Evolutionary conservation across 192 early-diverging fungal species (phyloP), one percentile per base, ranked within the genome.

Genomic region (Coemansia sp.): DNA sequence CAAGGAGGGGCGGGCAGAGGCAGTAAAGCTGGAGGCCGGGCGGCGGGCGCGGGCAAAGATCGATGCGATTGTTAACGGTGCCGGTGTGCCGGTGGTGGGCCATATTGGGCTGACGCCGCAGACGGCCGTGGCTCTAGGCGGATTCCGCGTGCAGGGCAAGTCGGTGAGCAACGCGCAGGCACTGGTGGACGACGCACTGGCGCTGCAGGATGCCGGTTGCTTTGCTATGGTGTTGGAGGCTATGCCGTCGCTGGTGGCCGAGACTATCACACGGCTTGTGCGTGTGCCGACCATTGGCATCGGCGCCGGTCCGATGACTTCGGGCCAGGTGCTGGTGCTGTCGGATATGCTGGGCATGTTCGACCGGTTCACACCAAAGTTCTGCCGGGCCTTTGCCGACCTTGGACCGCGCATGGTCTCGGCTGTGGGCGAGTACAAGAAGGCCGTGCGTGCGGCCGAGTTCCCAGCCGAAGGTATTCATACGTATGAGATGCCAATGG

Each of bases 51-150:
- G 84, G 4, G 65, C 82, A 26, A 92, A 90, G 11, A 80, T 94
- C 42, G 64, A 78, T 22, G 79, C 83, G 10, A 88, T 99, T 23
- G 90, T 87, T 2, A 53, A 79, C 25, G 73, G 67, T 40, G 87
- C 93, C 2, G 97, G 97, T 20, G 89, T 97, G 21, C 94, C 97
- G 10, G 94, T 99, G 6, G 64, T 97, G 17, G 95, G 88, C 2
- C 97, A 99, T 48, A 85, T 99, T 53, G 95, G 97, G 0, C 71
- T 99, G 53, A 99, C 93, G 9, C 97, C 97, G 43, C 97, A 97
- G 68, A 83, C 93, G 4, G 86, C 88, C 34, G 78, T 87, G 39
- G 78, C 88, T 4, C 62, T 98, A 61, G 91, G 93, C 51, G 93
- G 93, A 17, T 98, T 89, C 78, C 85, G 83, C 46, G 90, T 94